Conservation (phyloP, 2,329 filamentous ascomycete genomes). For the Pseudocercospora fijiensis region DNA sequence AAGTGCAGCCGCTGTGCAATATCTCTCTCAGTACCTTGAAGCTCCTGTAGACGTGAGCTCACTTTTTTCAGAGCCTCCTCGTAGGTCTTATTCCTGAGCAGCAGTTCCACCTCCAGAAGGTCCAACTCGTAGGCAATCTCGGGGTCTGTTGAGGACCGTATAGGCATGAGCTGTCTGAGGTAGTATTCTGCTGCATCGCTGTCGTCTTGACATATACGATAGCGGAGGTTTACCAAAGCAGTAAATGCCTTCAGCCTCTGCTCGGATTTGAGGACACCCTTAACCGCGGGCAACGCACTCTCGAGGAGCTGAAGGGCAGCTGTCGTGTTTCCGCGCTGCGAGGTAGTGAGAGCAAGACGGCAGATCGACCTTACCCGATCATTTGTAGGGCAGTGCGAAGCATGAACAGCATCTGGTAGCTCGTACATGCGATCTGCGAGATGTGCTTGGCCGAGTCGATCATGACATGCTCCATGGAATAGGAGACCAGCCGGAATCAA, state of each 20-base stretch:
- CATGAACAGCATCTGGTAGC: slow-evolving; percentile 72
- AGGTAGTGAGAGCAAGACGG: slow-evolving; percentile 65
- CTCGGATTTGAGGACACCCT: slow-evolving; percentile 73
- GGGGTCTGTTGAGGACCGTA: slow-evolving; percentile 47
- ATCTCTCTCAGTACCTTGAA: slow-evolving; percentile 51
- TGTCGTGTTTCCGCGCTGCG: slow-evolving; percentile 67
- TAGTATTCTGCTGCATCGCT: slow-evolving; percentile 57
- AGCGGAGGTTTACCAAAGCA: slow-evolving; percentile 64
- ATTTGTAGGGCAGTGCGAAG: slow-evolving; percentile 64
- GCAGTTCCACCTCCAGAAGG: slow-evolving; percentile 60
- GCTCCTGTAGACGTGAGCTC: slow-evolving; percentile 51
- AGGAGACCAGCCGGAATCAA: slow-evolving; percentile 73
- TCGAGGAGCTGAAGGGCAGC: slow-evolving; percentile 64
- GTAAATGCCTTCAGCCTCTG: slow-evolving; percentile 70
- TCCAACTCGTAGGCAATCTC: slow-evolving; percentile 61
- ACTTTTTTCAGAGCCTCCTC: slow-evolving; percentile 55
- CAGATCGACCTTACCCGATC: slow-evolving; percentile 75
- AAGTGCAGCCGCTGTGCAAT: slow-evolving; percentile 68
- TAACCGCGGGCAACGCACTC: slow-evolving; percentile 58
- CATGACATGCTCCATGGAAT: slow-evolving; percentile 71
- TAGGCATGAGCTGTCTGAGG: slow-evolving; percentile 56
- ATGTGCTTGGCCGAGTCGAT: slow-evolving; percentile 64
- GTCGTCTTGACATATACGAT: slow-evolving; percentile 57
- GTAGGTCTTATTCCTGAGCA: slow-evolving; percentile 47
- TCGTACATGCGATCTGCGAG: slow-evolving; percentile 65